Conservation (phyloP, 192 early-diverging fungal genomes). For the Backusella macrospora region DNA sequence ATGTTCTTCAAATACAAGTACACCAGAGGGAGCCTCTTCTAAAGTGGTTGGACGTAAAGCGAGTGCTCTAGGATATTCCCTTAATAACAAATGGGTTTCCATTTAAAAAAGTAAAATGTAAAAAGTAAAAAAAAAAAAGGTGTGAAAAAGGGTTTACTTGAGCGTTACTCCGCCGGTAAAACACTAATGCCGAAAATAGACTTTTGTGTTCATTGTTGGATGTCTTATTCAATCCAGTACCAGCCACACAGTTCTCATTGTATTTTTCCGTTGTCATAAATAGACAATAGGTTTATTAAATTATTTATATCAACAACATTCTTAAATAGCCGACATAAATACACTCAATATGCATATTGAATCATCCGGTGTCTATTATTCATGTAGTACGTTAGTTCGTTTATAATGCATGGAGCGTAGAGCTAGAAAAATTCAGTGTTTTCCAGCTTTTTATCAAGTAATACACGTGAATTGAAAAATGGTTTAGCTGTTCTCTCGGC, state of each 20-base stretch:
- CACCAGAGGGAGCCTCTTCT: constrained; percentile 39
- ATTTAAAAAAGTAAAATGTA: constrained; percentile 17
- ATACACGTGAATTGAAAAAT: not conserved
- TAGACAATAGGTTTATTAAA: no score
- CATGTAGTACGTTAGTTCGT: no score
- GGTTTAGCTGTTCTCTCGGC: not conserved
- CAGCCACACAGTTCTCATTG: not conserved
- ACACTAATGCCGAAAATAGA: not conserved
- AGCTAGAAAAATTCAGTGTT: not conserved
- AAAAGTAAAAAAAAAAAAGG: not conserved
- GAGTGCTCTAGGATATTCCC: constrained; percentile 58
- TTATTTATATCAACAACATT: not conserved
- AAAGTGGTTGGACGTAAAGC: constrained; percentile 59
- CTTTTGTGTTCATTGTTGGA: not conserved
- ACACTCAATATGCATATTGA: no score
- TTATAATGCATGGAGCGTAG: no score
- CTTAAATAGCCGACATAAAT: not conserved
- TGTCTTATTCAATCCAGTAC: not conserved
- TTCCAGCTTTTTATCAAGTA: not conserved
- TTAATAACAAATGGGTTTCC: constrained; percentile 45
- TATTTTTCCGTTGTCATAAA: not conserved
- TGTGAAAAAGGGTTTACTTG: constrained; percentile 16
- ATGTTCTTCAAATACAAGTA: constrained; percentile 37
- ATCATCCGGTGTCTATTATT: no score
- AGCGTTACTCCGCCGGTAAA: not conserved